These are phyloP conservation scores for Chalciporus sphaerocephalus DNA, from an alignment of 768 basidiomycete genomes.

Conservation along the genomic window DNA sequence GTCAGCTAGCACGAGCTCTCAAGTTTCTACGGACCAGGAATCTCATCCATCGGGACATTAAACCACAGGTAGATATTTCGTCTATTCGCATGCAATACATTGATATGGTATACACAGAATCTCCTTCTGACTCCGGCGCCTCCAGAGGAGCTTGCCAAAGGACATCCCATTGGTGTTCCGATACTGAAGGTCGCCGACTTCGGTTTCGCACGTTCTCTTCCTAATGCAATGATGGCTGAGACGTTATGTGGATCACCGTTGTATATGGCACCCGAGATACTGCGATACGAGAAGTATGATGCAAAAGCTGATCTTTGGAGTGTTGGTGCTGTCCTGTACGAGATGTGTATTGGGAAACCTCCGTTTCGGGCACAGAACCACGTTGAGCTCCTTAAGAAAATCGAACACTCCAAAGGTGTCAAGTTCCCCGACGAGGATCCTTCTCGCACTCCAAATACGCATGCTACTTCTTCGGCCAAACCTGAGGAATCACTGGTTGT, in stretches of 20 bases:
- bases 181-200: slow-evolving; percentile 98
- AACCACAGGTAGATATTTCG: slow-evolving; percentile 64
- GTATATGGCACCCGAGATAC: slow-evolving; percentile 99
- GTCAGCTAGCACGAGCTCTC: slow-evolving; percentile 89
- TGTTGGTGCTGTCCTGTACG: slow-evolving; percentile 93
- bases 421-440: slow-evolving; percentile 93
- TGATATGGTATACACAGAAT: slow-evolving; percentile 52
- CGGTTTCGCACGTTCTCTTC: slow-evolving; percentile 91
- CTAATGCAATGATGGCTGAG: slow-evolving; percentile 92
- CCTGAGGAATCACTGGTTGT: slow-evolving; percentile 56
- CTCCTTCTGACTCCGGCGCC: slow-evolving; percentile 82
- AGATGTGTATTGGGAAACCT: slow-evolving; percentile 90
- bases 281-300: slow-evolving; percentile 96
- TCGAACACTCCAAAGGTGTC: slow-evolving; percentile 86
- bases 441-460: slow-evolving; percentile 29
- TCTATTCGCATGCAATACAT: not conserved
- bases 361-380: slow-evolving; percentile 96
- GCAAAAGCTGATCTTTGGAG: slow-evolving; percentile 98
- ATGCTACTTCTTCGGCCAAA: slow-evolving; percentile 16
- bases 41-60: slow-evolving; percentile 95
- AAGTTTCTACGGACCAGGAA: slow-evolving; percentile 87
- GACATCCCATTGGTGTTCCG: slow-evolving; percentile 89
- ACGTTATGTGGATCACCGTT: slow-evolving; percentile 98
- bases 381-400: slow-evolving; percentile 90
- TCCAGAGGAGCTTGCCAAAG: slow-evolving; percentile 72